A percentile compares a stretch with the other conserved stretches of the same genome.
These are phyloP conservation scores for Aspergillus ustus DNA, from an alignment of 2,329 filamentous ascomycete species.

Conservation along the genomic window DNA sequence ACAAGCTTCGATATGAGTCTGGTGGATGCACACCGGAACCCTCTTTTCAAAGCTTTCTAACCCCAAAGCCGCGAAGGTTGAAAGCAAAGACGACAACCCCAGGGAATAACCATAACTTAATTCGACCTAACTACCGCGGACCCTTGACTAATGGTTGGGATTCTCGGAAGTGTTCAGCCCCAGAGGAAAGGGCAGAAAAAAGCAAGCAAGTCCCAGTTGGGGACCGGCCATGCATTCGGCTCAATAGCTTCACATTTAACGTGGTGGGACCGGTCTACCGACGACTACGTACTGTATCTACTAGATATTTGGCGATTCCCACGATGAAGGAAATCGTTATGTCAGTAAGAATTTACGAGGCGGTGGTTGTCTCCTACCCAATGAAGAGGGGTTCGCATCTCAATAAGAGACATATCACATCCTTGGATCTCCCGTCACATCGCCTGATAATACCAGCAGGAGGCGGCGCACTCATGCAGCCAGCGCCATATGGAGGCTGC, in stretches of 20 bases:
- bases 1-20: neutral
- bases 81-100: neutral
- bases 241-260: neutral
- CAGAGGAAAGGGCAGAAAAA: neutral
- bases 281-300: neutral
- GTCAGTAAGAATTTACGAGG: neutral
- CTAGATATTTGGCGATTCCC: too few relatives aligned
- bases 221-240: neutral
- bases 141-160: neutral
- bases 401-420: slow-evolving; percentile 27
- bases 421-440: slow-evolving; percentile 12
- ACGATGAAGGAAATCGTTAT: neutral
- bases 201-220: neutral
- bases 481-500: neutral
- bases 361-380: neutral
- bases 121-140: neutral
- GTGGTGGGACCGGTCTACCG: neutral
- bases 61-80: neutral
- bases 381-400: slow-evolving; percentile 2
- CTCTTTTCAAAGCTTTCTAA: neutral
- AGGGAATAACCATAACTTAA: neutral
- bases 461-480: neutral
- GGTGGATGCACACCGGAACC: neutral
- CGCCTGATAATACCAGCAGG: neutral
- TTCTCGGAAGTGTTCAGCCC: neutral